These are phyloP conservation scores for Macadamia integrifolia DNA, from an alignment of 164 flowering plant species.

Conservation along the genomic window DNA sequence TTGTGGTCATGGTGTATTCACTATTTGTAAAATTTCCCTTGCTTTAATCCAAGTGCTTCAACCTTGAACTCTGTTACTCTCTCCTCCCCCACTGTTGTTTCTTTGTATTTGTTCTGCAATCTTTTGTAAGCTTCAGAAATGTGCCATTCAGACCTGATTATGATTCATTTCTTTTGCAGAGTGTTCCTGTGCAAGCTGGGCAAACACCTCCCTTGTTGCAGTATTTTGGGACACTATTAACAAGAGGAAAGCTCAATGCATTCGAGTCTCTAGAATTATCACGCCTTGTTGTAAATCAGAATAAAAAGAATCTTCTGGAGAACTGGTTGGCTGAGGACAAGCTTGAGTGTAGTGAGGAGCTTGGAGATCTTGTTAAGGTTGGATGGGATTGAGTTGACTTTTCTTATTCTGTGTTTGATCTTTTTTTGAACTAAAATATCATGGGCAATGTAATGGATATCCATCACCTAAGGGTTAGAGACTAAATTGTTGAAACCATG, in stretches of 20 bases:
- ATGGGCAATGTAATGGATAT: too few species aligned
- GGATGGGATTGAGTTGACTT: conserved; percentile 8
- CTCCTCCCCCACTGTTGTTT: not conserved
- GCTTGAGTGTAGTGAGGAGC: conserved; percentile 97
- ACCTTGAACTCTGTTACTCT: not conserved
- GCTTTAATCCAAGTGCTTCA: not conserved
- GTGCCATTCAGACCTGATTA: not conserved
- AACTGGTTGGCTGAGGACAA: conserved; percentile 99
- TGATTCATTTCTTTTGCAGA: conserved; percentile 41
- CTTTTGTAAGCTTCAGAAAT: not conserved
- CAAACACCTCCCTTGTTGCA: conserved; percentile 97
- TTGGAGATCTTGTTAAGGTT: conserved; percentile 99
- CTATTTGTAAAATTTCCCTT: not conserved
- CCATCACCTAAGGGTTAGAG: too few species aligned
- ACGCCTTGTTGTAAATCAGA: conserved; percentile 96
- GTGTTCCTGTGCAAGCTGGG: conserved; percentile 99
- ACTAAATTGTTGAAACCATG: too few species aligned
- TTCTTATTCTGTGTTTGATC: not conserved
- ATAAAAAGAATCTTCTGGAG: conserved; percentile 92
- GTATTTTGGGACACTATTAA: conserved; percentile 92
- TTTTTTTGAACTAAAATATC: too few species aligned
- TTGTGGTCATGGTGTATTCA: too few species aligned
- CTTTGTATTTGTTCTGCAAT: not conserved
- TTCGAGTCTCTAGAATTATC: conserved; percentile 95
- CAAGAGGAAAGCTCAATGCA: conserved; percentile 94